Evolutionary conservation across 768 basidiomycete genomes (phyloP).

Genomic region (Mycena vulgaris): DNA sequence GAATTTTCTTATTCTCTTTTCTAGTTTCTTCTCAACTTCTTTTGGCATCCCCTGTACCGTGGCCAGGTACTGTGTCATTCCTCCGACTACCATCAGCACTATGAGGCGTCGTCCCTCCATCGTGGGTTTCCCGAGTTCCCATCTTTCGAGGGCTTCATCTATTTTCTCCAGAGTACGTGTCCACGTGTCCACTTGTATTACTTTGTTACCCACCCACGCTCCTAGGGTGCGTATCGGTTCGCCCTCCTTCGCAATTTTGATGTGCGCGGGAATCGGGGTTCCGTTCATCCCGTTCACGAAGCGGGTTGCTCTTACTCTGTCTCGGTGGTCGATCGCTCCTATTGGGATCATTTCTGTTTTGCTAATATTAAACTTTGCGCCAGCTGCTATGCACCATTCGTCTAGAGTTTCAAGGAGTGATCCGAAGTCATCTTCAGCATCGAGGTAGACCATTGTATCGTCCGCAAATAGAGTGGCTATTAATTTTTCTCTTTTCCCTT

Average conservation of each 20-base stretch:
- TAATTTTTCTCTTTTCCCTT: neutral
- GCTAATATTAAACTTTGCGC: too few species aligned
- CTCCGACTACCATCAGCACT: neutral
- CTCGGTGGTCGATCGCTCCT: too few species aligned
- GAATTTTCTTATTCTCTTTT: neutral
- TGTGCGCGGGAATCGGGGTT: too few species aligned
- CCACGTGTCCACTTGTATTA: neutral
- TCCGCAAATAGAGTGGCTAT: neutral
- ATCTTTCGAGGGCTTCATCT: neutral
- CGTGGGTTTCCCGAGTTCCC: neutral
- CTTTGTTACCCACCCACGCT: neutral
- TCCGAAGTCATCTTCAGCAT: too few species aligned
- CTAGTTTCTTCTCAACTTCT: neutral
- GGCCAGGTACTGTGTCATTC: neutral
- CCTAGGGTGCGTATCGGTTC: neutral
- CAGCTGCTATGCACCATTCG: too few species aligned
- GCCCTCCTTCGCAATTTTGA: too few species aligned
- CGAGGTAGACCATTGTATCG: neutral
- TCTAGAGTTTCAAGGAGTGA: too few species aligned
- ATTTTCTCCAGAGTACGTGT: neutral
- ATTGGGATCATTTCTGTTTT: too few species aligned
- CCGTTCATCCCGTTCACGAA: too few species aligned
- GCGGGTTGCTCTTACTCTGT: too few species aligned
- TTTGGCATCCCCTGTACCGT: neutral
- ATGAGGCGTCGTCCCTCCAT: too few species aligned